These are phyloP conservation scores for Calonectria pauciramosa DNA, from an alignment of 2,329 filamentous ascomycete genomes.

Conservation along the genomic window DNA sequence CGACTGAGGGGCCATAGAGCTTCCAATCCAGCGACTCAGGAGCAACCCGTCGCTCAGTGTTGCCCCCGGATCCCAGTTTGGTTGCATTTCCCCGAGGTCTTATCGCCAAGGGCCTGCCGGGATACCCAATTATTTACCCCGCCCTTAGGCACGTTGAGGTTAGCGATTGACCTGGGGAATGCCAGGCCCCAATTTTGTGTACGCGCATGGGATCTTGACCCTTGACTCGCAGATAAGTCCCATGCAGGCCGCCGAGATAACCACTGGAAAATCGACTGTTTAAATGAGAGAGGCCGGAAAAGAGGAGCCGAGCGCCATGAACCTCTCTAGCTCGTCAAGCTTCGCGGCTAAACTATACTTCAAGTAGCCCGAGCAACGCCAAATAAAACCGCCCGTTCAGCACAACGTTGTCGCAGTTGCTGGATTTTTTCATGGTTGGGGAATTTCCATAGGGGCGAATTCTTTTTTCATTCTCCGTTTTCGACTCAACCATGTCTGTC, in stretches of 20 bases:
- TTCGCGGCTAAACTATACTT: background rate
- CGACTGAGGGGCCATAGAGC: background rate
- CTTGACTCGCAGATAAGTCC: conserved; percentile 6
- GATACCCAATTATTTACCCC: conserved; percentile 13
- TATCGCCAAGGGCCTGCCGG: background rate
- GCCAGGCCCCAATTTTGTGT: background rate
- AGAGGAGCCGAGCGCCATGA: background rate
- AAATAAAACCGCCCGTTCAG: background rate
- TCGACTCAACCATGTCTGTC: background rate
- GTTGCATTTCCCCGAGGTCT: background rate
- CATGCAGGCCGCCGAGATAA: background rate
- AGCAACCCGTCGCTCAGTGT: background rate
- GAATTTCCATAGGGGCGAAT: background rate
- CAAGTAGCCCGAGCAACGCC: background rate
- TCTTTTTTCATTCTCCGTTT: too few species aligned
- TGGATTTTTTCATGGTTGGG: background rate
- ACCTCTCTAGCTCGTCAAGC: background rate
- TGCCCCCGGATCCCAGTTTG: background rate
- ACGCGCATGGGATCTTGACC: background rate
- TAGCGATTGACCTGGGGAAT: background rate
- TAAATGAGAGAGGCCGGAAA: background rate
- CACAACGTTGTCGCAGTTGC: background rate
- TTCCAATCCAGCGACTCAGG: background rate
- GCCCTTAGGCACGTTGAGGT: conserved; percentile 1
- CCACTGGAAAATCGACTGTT: background rate